Evolutionary conservation across 2,329 filamentous ascomycete genomes (phyloP).

Genomic region (Knufia fluminis): DNA sequence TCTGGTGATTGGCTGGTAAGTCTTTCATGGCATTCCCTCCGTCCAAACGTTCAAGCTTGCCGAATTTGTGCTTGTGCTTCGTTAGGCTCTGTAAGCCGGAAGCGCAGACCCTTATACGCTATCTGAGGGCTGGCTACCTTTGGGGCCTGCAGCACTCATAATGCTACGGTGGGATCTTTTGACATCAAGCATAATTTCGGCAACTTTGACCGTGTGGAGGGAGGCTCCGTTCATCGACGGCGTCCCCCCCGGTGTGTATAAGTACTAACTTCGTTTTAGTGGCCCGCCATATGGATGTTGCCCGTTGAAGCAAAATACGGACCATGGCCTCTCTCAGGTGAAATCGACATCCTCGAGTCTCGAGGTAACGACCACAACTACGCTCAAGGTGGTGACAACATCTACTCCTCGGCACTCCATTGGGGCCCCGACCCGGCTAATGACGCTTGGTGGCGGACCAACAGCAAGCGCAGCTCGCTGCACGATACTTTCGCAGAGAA

Average conservation of each 20-base stretch:
- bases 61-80: too few relatives aligned
- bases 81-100: too few relatives aligned
- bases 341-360: slow-evolving; percentile 46
- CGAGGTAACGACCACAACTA: slow-evolving; percentile 39
- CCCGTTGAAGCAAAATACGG: slow-evolving; percentile 42
- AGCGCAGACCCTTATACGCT: too few relatives aligned
- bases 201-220: too few relatives aligned
- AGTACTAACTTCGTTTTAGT: background rate
- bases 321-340: slow-evolving; percentile 43
- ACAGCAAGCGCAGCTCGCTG: slow-evolving; percentile 23
- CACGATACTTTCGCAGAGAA: slow-evolving; percentile 23
- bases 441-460: slow-evolving; percentile 27
- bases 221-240: too few relatives aligned
- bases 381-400: slow-evolving; percentile 34
- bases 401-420: slow-evolving; percentile 38
- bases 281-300: slow-evolving; percentile 33
- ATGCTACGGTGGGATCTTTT: too few relatives aligned
- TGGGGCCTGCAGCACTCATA: too few relatives aligned
- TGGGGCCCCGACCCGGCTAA: slow-evolving; percentile 33
- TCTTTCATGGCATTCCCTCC: too few relatives aligned
- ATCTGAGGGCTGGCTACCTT: too few relatives aligned
- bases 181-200: too few relatives aligned
- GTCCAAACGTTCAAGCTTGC: too few relatives aligned
- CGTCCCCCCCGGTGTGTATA: slow-evolving; percentile 33
- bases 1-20: slow-evolving; percentile 47